A percentile compares a stretch with the other conserved stretches of the same genome.
phyloP scores from a whole-genome alignment of 768 basidiomycete genomes.

The Macrolepiota fuliginosa region DNA sequence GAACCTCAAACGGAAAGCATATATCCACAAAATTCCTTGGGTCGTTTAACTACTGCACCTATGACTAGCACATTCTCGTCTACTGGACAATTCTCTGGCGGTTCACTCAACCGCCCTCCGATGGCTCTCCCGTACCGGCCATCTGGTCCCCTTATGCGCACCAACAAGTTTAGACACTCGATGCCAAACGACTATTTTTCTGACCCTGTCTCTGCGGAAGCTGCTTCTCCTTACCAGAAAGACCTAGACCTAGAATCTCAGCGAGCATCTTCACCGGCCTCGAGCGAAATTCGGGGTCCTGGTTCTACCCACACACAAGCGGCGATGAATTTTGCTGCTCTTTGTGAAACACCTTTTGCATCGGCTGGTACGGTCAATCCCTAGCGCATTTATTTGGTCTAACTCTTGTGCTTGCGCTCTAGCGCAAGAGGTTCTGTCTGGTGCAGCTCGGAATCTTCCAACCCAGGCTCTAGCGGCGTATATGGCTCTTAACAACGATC shows the following conservation, averaged over 20 bases:
- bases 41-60: neutral
- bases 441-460: neutral
- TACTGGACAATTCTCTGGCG: neutral
- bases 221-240: neutral
- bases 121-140: neutral
- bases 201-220: neutral
- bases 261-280: neutral
- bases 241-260: neutral
- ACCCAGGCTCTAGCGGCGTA: neutral
- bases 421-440: neutral
- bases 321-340: neutral
- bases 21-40: neutral
- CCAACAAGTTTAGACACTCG: neutral
- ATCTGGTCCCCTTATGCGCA: constrained; percentile 10
- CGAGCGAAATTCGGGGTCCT: neutral
- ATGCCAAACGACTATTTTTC: neutral
- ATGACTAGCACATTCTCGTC: neutral
- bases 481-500: neutral
- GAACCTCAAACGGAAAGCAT: neutral
- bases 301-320: neutral
- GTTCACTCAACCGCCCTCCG: neutral
- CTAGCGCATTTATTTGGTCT: neutral
- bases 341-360: neutral
- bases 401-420: neutral
- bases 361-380: neutral